Evolutionary conservation across 179 eudicot species (phyloP).

Genomic region (Carnegiea gigantea): DNA sequence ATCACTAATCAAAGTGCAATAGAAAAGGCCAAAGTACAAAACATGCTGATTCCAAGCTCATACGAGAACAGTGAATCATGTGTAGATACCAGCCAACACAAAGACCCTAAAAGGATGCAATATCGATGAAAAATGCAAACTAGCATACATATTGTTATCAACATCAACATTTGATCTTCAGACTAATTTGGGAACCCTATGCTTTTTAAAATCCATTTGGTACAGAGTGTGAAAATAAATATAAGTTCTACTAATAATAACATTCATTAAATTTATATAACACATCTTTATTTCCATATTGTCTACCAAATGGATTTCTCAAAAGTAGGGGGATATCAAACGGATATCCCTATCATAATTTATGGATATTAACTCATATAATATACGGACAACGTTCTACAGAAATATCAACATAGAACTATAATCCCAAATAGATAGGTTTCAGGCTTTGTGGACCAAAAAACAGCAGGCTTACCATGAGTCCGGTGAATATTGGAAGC

Average conservation of each 20-base stretch:
- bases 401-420: background rate
- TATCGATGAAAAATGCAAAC: too few species aligned
- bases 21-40: background rate
- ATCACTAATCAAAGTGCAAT: background rate
- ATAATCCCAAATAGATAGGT: background rate
- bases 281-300: too few species aligned
- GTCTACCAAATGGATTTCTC: too few species aligned
- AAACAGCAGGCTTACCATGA: constrained; percentile 45
- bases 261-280: too few species aligned
- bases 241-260: too few species aligned
- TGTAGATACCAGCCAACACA: background rate
- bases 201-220: too few species aligned
- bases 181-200: too few species aligned
- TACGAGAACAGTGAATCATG: background rate
- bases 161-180: too few species aligned
- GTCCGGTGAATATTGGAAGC: constrained; percentile 72
- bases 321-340: too few species aligned
- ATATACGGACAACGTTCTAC: background rate
- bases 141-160: background rate
- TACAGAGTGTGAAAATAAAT: too few species aligned
- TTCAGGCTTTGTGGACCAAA: background rate
- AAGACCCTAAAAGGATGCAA: background rate
- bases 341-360: background rate
- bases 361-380: background rate
- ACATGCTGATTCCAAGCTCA: background rate